Percentiles rank a stretch among this genome's conserved stretches.
phyloP scores from a whole-genome alignment of 2,329 filamentous ascomycete species.

The Aspergillus calidoustus region DNA sequence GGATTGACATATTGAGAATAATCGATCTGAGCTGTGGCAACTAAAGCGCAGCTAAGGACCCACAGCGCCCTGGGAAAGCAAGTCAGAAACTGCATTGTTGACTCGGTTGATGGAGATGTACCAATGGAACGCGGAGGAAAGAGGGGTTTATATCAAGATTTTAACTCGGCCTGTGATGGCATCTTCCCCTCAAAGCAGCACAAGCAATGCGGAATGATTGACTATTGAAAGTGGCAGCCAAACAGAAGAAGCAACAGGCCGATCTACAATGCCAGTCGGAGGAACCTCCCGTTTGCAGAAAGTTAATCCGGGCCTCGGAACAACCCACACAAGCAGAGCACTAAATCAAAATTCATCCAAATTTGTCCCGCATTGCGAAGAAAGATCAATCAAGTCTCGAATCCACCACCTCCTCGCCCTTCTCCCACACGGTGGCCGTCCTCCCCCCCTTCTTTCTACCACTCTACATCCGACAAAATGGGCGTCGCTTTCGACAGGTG shows the following conservation, averaged over 20 bases:
- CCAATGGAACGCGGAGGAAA: not conserved
- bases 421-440: not conserved
- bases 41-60: constrained; percentile 5
- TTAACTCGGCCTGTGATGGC: not conserved
- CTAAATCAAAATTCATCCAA: constrained; percentile 32
- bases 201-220: constrained; percentile 9
- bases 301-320: constrained; percentile 14
- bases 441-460: not conserved
- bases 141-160: not conserved
- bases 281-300: constrained; percentile 20
- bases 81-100: constrained; percentile 10
- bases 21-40: constrained; percentile 23
- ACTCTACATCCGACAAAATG: constrained; percentile 28
- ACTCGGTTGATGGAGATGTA: not conserved
- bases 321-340: constrained; percentile 26
- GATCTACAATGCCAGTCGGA: constrained; percentile 19
- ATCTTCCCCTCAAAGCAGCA: constrained; percentile 9
- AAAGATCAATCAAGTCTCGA: constrained; percentile 13
- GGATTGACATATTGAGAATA: constrained; percentile 50
- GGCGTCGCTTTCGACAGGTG: constrained; percentile 75
- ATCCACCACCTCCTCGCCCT: constrained; percentile 8
- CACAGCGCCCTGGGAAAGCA: not conserved
- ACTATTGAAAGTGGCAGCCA: not conserved
- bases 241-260: not conserved
- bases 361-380: constrained; percentile 20